Percentiles rank a stretch among this genome's conserved stretches.
Evolutionary conservation across 192 early-diverging fungal species (phyloP).

Genomic region (Coemansia biformis): DNA sequence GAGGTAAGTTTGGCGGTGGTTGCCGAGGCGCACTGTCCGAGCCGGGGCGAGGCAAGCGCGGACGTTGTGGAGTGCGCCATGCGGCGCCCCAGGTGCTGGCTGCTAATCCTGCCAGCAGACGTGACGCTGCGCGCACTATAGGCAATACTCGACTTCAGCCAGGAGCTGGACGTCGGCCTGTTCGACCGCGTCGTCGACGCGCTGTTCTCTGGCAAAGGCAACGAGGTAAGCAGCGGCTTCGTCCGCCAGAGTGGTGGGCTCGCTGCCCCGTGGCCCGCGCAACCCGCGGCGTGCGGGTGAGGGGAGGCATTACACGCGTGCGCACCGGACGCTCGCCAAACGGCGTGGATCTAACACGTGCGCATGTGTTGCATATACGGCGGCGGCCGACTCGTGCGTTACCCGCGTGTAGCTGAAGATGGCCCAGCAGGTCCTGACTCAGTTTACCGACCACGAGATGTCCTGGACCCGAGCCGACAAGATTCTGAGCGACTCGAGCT

Average conservation of each 20-base stretch:
- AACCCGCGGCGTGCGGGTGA: too few relatives aligned
- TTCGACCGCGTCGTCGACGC: constrained; percentile 87
- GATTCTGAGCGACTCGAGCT: constrained; percentile 79
- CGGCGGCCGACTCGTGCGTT: constrained; percentile 1
- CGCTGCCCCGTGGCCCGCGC: not conserved
- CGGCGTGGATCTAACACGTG: not conserved
- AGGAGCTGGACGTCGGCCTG: constrained; percentile 77
- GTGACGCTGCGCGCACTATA: constrained; percentile 31
- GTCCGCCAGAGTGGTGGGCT: not conserved
- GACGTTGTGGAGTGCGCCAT: too few relatives aligned
- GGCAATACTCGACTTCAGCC: constrained; percentile 82
- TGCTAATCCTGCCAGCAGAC: too few relatives aligned
- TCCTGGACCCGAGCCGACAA: constrained; percentile 92
- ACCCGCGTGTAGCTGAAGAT: constrained; percentile 64
- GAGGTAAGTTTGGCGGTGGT: constrained; percentile 2
- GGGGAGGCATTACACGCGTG: too few relatives aligned
- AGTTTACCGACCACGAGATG: constrained; percentile 93
- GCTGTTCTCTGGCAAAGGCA: constrained; percentile 67
- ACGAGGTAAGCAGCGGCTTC: constrained; percentile 58
- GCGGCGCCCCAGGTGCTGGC: too few relatives aligned
- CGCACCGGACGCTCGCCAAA: not conserved
- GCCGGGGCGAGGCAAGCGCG: too few relatives aligned
- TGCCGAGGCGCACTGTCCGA: too few relatives aligned
- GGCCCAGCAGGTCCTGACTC: constrained; percentile 81
- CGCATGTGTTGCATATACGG: too few relatives aligned